Conservation (phyloP, 1,139 yeast species). For the Zygoascus sp. region DNA sequence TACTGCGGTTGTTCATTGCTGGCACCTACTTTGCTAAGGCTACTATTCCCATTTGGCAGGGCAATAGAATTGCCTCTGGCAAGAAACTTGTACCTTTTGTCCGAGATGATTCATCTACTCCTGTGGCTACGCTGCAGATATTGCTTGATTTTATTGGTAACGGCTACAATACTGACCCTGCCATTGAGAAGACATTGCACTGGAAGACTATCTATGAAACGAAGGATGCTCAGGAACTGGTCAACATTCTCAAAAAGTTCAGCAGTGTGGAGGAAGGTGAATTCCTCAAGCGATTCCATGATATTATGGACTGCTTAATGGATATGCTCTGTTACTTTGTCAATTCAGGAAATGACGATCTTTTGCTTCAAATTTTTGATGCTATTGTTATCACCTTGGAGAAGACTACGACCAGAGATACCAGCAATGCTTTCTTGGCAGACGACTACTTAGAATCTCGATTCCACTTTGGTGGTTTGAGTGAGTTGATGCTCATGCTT, state of each 20-base stretch:
- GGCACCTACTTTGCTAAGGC: slow-evolving; percentile 61
- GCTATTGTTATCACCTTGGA: slow-evolving; percentile 30
- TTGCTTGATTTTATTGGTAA: slow-evolving; percentile 69
- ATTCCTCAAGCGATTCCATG: slow-evolving; percentile 29
- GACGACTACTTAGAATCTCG: slow-evolving; percentile 27
- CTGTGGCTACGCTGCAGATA: slow-evolving; percentile 32
- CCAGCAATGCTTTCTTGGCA: slow-evolving; percentile 26
- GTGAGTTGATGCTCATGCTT: slow-evolving; percentile 24
- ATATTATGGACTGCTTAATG: slow-evolving; percentile 42
- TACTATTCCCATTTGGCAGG: slow-evolving; percentile 30
- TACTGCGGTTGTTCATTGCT: slow-evolving; percentile 58
- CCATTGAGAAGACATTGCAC: slow-evolving; percentile 54
- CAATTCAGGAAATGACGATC: slow-evolving; percentile 24
- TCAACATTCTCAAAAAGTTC: slow-evolving; percentile 31
- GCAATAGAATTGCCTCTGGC: slow-evolving; percentile 27
- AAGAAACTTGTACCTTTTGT: slow-evolving; percentile 25
- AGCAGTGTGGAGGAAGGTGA: slow-evolving; percentile 28
- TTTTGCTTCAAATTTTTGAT: slow-evolving; percentile 27
- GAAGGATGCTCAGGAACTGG: slow-evolving; percentile 22
- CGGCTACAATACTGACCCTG: slow-evolving; percentile 54
- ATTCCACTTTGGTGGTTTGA: slow-evolving; percentile 29
- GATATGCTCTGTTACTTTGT: slow-evolving; percentile 31
- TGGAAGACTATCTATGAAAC: slow-evolving; percentile 47
- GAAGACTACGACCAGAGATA: slow-evolving; percentile 26
- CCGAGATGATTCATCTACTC: slow-evolving; percentile 21